Percentiles rank a stretch among this genome's conserved stretches.
These are phyloP conservation scores for Echeveria elegans DNA, from an alignment of 164 flowering plant genomes.

Conservation along the genomic window DNA sequence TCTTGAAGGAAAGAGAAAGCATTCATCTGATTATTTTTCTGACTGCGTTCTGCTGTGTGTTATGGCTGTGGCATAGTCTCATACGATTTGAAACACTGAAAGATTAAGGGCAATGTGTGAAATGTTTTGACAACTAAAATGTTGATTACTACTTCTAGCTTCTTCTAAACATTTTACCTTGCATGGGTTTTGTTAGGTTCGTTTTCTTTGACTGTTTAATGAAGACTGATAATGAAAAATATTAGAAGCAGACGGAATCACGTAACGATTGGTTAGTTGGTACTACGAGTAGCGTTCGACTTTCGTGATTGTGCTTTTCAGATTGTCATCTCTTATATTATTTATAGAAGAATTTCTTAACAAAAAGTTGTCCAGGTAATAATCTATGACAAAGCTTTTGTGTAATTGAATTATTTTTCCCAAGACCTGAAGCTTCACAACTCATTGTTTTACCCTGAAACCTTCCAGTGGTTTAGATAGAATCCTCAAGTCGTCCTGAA, in stretches of 20 bases:
- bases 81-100: neutral
- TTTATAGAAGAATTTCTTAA: no score
- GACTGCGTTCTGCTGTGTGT: no score
- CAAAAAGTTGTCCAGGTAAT: neutral
- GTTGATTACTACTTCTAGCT: neutral
- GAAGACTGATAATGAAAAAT: neutral
- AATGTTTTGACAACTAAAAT: neutral
- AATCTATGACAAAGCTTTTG: neutral
- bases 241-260: neutral
- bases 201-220: neutral
- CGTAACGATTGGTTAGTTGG: neutral
- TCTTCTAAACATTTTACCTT: neutral
- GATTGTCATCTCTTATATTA: neutral
- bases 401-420: no score
- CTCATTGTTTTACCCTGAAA: neutral
- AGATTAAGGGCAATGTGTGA: neutral
- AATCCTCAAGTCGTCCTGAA: neutral
- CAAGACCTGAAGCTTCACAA: neutral
- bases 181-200: neutral
- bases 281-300: neutral
- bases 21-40: neutral
- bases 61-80: neutral
- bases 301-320: neutral
- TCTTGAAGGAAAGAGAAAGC: neutral
- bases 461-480: neutral